Evolutionary conservation across 768 basidiomycete species (phyloP).

Genomic region (Favolaschia claudopus): DNA sequence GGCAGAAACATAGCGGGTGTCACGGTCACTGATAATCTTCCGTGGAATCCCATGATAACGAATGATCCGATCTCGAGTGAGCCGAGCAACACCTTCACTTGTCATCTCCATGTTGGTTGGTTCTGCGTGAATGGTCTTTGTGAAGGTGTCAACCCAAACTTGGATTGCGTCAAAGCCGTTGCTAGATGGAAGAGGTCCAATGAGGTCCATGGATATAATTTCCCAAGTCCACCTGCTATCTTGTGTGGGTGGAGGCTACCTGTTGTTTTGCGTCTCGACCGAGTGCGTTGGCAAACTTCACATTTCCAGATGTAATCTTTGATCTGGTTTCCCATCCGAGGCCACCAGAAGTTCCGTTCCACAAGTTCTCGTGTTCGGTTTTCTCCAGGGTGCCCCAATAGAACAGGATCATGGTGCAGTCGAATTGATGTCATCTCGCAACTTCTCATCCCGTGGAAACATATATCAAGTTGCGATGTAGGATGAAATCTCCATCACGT

Average conservation of each 20-base stretch:
- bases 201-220: too few species aligned
- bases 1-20: slow-evolving; percentile 27
- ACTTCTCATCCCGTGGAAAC: slow-evolving; percentile 23
- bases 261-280: slow-evolving; percentile 41
- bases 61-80: slow-evolving; percentile 27
- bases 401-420: slow-evolving; percentile 32
- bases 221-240: slow-evolving; percentile 20
- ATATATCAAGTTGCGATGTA: neutral
- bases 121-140: too few species aligned
- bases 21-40: neutral
- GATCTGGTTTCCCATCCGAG: slow-evolving; percentile 13
- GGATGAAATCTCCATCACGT: neutral
- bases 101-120: too few species aligned
- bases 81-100: slow-evolving; percentile 30
- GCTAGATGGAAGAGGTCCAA: too few species aligned
- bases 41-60: slow-evolving; percentile 33
- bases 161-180: too few species aligned
- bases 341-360: slow-evolving; percentile 26
- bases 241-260: slow-evolving; percentile 26
- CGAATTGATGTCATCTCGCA: slow-evolving; percentile 27
- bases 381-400: slow-evolving; percentile 40
- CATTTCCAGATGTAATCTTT: too few species aligned
- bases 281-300: too few species aligned
- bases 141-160: too few species aligned
- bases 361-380: slow-evolving; percentile 36